phyloP scores from a whole-genome alignment of 2,329 filamentous ascomycete genomes.

The Stachybotrys echinatus region DNA sequence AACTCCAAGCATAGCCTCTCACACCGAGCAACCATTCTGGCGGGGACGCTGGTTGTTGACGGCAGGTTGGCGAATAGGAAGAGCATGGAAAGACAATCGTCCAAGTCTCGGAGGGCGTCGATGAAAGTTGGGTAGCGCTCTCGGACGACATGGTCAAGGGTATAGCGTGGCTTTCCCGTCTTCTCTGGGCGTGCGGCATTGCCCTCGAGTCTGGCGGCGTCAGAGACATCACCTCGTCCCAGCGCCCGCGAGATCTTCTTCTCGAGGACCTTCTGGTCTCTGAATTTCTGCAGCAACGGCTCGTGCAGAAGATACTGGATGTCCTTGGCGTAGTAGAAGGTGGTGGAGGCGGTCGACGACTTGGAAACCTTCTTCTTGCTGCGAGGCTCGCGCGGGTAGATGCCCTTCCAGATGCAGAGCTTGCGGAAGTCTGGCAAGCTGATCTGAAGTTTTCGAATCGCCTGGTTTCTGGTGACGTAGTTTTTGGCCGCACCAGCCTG shows the following conservation, averaged over 20 bases:
- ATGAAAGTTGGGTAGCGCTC: conserved; percentile 97
- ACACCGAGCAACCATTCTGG: conserved; percentile 93
- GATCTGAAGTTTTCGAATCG: conserved; percentile 95
- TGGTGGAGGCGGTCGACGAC: conserved; percentile 82
- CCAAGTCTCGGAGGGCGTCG: conserved; percentile 87
- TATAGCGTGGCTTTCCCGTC: conserved; percentile 83
- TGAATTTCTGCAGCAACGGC: conserved; percentile 88
- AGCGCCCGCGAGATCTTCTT: conserved; percentile 96
- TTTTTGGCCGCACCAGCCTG: conserved; percentile 92
- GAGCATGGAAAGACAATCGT: conserved; percentile 94
- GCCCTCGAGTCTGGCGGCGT: conserved; percentile 79
- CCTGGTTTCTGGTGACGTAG: conserved; percentile 95
- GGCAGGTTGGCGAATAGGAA: conserved; percentile 97
- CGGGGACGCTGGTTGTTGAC: conserved; percentile 80
- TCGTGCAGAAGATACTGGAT: conserved; percentile 98
- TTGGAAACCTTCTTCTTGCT: conserved; percentile 97
- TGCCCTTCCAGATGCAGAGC: conserved; percentile 99
- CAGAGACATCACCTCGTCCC: conserved; percentile 82
- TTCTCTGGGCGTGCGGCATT: conserved; percentile 87
- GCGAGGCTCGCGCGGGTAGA: conserved; percentile 94
- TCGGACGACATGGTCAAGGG: conserved; percentile 93
- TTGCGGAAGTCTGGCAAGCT: conserved; percentile 95
- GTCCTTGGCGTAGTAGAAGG: conserved; percentile 89
- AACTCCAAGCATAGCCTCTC: conserved; percentile 93
- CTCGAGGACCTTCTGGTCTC: conserved; percentile 91